Percentiles rank a stretch among this genome's conserved stretches.
These are phyloP conservation scores for Wickerhamomyces tratensis DNA, from an alignment of 805 yeast species.

Conservation along the genomic window DNA sequence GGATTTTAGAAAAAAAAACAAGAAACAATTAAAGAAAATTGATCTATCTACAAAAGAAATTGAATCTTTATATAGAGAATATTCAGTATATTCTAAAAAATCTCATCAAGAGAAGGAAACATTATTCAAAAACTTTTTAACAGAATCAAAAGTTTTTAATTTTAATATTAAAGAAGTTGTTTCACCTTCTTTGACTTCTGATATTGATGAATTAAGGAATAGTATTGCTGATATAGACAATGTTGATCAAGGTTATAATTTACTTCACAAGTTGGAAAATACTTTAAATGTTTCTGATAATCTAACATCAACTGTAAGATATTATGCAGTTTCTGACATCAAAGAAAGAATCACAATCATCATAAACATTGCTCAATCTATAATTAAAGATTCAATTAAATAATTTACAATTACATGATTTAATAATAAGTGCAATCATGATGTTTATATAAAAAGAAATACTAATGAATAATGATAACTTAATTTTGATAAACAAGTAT, in stretches of 20 bases:
- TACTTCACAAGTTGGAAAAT: neutral
- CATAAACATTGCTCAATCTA: neutral
- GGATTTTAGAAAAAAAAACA: slow-evolving; percentile 28
- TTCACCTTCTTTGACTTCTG: too few species aligned
- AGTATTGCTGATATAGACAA: slow-evolving; percentile 1
- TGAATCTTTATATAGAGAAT: slow-evolving; percentile 29
- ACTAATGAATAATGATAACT: too few species aligned
- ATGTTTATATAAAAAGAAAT: too few species aligned
- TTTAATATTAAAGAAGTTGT: slow-evolving; percentile 2
- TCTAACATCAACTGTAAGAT: neutral
- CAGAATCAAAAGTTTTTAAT: slow-evolving; percentile 11
- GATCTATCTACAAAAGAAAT: slow-evolving; percentile 24
- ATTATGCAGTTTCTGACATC: neutral
- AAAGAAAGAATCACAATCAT: neutral
- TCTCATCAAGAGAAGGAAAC: slow-evolving; percentile 7
- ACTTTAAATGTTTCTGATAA: neutral
- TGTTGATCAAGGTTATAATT: neutral
- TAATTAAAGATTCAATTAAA: too few species aligned
- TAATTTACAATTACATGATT: too few species aligned
- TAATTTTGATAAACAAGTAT: too few species aligned
- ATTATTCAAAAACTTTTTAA: slow-evolving; percentile 10
- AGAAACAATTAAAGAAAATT: slow-evolving; percentile 17
- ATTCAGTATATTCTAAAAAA: slow-evolving; percentile 9
- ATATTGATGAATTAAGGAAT: too few species aligned
- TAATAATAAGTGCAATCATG: too few species aligned